These are phyloP conservation scores for Cystofilobasidium capitatum DNA, from an alignment of 768 basidiomycete species.

Conservation along the genomic window DNA sequence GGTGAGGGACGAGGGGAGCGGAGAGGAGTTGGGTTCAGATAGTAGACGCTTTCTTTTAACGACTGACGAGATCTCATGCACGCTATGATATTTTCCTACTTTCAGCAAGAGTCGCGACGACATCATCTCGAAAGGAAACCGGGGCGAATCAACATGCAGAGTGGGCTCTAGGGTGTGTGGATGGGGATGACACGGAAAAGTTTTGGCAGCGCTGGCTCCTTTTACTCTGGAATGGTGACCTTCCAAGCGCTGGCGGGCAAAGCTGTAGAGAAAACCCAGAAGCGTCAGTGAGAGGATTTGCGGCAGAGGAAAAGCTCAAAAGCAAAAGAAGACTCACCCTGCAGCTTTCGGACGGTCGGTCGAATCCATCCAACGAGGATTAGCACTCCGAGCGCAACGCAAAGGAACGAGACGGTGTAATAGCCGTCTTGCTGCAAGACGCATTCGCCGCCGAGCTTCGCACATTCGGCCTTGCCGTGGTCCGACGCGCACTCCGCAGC, in stretches of 20 bases:
- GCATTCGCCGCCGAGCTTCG: slow-evolving; percentile 66
- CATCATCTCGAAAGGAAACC: no score
- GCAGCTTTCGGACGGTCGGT: slow-evolving; percentile 72
- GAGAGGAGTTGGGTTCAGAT: no score
- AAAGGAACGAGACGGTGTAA: slow-evolving; percentile 71
- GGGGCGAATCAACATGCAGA: no score
- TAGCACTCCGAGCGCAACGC: slow-evolving; percentile 63
- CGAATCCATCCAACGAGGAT: slow-evolving; percentile 67
- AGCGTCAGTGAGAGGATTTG: neutral
- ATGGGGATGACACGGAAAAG: no score
- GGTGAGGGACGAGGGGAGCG: no score
- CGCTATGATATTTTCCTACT: no score
- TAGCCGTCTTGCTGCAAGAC: slow-evolving; percentile 82
- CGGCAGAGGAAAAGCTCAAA: neutral
- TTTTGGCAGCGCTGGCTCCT: neutral
- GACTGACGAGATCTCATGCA: no score
- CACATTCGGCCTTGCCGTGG: slow-evolving; percentile 70
- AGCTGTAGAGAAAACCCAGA: neutral
- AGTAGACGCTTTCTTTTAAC: no score
- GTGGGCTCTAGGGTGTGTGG: no score
- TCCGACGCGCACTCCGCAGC: slow-evolving; percentile 87
- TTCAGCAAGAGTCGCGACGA: no score
- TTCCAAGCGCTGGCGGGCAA: slow-evolving; percentile 18
- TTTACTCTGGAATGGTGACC: slow-evolving; percentile 18
- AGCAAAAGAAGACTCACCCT: slow-evolving; percentile 51